phyloP scores from a whole-genome alignment of 2,329 filamentous ascomycete species.

The Ceratocystis harringtonii region DNA sequence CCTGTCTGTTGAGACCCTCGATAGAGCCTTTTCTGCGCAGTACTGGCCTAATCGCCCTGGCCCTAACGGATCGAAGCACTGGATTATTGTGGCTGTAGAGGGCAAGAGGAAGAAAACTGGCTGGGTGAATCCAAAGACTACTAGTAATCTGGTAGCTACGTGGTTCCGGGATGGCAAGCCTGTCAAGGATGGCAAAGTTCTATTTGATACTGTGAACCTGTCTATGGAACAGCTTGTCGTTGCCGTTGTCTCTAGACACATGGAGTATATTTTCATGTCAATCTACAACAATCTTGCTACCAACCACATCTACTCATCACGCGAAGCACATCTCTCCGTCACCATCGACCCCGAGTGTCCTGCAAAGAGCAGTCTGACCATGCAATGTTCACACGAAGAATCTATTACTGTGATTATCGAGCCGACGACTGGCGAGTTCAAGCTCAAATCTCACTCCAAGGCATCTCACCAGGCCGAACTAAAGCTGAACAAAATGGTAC shows the following conservation, averaged over 20 bases:
- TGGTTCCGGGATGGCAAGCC: constrained; percentile 81
- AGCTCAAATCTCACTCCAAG: constrained; percentile 49
- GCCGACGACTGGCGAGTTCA: constrained; percentile 61
- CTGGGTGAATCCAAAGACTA: constrained; percentile 28
- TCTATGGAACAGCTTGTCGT: constrained; percentile 63
- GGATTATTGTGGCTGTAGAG: constrained; percentile 74
- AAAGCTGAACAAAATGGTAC: constrained; percentile 45
- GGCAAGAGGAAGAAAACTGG: constrained; percentile 42
- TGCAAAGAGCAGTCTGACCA: constrained; percentile 48
- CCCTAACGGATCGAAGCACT: constrained; percentile 55
- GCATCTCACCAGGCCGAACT: constrained; percentile 43
- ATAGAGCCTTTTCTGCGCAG: constrained; percentile 71
- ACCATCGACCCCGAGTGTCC: constrained; percentile 46
- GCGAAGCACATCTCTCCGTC: constrained; percentile 43
- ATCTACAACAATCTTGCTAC: constrained; percentile 46
- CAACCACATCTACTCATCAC: constrained; percentile 45
- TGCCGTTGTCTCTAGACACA: constrained; percentile 59
- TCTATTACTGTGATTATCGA: constrained; percentile 45
- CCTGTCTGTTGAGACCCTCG: constrained; percentile 61
- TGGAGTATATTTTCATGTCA: constrained; percentile 52
- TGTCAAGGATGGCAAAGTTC: constrained; percentile 50
- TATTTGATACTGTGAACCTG: constrained; percentile 50
- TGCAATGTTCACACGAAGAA: constrained; percentile 39
- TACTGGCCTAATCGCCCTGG: constrained; percentile 60
- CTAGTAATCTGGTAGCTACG: constrained; percentile 46